Evolutionary conservation across 768 basidiomycete genomes (phyloP).

Genomic region (Boletus sensibilis): DNA sequence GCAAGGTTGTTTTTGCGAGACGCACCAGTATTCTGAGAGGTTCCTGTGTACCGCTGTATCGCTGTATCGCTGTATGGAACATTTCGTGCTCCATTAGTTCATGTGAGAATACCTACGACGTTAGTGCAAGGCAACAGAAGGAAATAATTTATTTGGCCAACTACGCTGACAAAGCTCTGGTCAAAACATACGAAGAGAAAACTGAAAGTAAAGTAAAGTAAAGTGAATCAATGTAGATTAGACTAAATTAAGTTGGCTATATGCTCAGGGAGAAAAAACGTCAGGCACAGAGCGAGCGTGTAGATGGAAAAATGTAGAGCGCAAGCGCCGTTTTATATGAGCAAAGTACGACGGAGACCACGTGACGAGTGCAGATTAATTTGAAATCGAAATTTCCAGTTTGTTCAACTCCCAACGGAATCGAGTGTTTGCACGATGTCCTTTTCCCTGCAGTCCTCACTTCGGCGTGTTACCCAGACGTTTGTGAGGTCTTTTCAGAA

Average conservation of each 20-base stretch:
- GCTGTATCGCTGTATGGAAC: neutral
- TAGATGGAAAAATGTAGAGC: too few relatives aligned
- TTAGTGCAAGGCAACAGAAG: too few relatives aligned
- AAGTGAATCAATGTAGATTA: too few relatives aligned
- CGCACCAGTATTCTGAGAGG: constrained; percentile 77
- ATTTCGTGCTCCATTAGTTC: neutral
- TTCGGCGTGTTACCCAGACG: constrained; percentile 18
- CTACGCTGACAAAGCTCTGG: too few relatives aligned
- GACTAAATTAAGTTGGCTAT: too few relatives aligned
- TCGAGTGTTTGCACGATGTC: constrained; percentile 19
- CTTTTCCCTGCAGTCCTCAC: constrained; percentile 16
- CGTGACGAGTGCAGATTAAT: constrained; percentile 16
- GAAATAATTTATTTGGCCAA: too few relatives aligned
- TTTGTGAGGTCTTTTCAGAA: constrained; percentile 34
- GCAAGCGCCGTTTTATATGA: too few relatives aligned
- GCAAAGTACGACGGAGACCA: neutral
- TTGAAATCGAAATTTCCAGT: constrained; percentile 6
- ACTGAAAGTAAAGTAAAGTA: too few relatives aligned
- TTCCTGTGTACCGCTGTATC: neutral
- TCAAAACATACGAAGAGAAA: too few relatives aligned
- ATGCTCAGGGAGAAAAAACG: too few relatives aligned
- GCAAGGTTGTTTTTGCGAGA: constrained; percentile 75
- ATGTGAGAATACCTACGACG: neutral
- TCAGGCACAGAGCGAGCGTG: too few relatives aligned
- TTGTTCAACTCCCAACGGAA: neutral